phyloP scores from a whole-genome alignment of 2,329 filamentous ascomycete species.

The Ascochyta lentis region DNA sequence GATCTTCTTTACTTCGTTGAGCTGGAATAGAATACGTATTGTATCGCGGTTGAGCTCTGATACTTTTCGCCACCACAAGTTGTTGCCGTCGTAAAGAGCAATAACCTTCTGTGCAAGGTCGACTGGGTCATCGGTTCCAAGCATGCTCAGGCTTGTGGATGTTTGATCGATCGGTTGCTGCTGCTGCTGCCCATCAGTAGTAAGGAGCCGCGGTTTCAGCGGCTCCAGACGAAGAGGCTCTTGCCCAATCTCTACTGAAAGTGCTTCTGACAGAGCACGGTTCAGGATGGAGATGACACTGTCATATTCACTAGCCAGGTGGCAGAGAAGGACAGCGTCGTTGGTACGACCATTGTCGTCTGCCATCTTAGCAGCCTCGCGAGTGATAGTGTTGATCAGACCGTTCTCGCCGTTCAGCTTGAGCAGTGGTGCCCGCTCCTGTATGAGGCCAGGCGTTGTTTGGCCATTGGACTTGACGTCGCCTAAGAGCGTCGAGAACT shows the following conservation, averaged over 20 bases:
- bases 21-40: conserved; percentile 64
- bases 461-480: conserved; percentile 88
- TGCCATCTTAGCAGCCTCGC: conserved; percentile 88
- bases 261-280: conserved; percentile 85
- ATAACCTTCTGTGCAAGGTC: conserved; percentile 69
- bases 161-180: conserved; percentile 38
- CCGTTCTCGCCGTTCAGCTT: conserved; percentile 79
- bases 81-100: conserved; percentile 66
- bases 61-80: conserved; percentile 67
- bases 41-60: conserved; percentile 64
- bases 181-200: conserved; percentile 40
- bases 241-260: conserved; percentile 84
- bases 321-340: conserved; percentile 92
- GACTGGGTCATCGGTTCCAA: conserved; percentile 71
- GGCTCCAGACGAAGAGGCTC: conserved; percentile 79
- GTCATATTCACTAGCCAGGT: conserved; percentile 94
- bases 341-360: conserved; percentile 94
- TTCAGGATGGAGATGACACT: conserved; percentile 91
- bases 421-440: conserved; percentile 82
- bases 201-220: conserved; percentile 70
- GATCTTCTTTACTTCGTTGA: conserved; percentile 66
- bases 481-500: conserved; percentile 92
- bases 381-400: conserved; percentile 89
- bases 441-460: conserved; percentile 84
- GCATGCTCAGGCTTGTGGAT: conserved; percentile 65